Evolutionary conservation across 2,329 filamentous ascomycete genomes (phyloP).

Genomic region (Verticillium alfalfae): DNA sequence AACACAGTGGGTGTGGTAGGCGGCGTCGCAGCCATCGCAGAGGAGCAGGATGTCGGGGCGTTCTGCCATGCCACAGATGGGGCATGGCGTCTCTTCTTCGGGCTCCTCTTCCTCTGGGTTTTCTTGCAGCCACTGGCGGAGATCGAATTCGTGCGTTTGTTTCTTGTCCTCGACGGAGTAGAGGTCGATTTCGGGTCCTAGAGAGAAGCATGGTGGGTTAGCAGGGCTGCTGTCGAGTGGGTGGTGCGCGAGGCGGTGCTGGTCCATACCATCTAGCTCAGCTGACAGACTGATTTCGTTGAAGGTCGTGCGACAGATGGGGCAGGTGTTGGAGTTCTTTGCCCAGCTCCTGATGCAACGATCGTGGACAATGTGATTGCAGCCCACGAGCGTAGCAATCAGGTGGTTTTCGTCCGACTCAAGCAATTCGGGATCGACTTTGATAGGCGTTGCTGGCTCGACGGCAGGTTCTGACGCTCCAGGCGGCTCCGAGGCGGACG

Average conservation of each 20-base stretch:
- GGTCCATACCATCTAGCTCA: conserved; percentile 66
- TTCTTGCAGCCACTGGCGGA: conserved; percentile 67
- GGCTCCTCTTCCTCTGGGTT: conserved; percentile 64
- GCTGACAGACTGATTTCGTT: conserved; percentile 83
- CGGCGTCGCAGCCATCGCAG: conserved; percentile 85
- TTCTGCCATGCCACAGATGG: conserved; percentile 75
- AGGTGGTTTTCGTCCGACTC: conserved; percentile 27
- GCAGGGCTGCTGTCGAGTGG: conserved; percentile 7
- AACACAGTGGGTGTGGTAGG: conserved; percentile 89
- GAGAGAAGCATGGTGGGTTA: conserved; percentile 9
- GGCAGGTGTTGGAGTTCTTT: conserved; percentile 94
- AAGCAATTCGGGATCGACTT: neutral
- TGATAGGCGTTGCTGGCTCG: neutral
- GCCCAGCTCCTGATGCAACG: conserved; percentile 91
- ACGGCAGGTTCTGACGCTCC: conserved; percentile 11
- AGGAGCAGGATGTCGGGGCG: conserved; percentile 81
- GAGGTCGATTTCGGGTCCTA: conserved; percentile 50
- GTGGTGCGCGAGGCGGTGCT: neutral
- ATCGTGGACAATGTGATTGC: conserved; percentile 89
- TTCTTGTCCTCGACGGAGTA: conserved; percentile 74
- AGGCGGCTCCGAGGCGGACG: conserved; percentile 3
- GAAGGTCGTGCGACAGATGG: conserved; percentile 90
- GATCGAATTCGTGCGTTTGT: conserved; percentile 85
- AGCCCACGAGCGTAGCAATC: conserved; percentile 63
- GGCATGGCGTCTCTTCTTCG: conserved; percentile 64